Conservation (phyloP, 1,139 yeast genomes). For the Suhomyces bribrorum region DNA sequence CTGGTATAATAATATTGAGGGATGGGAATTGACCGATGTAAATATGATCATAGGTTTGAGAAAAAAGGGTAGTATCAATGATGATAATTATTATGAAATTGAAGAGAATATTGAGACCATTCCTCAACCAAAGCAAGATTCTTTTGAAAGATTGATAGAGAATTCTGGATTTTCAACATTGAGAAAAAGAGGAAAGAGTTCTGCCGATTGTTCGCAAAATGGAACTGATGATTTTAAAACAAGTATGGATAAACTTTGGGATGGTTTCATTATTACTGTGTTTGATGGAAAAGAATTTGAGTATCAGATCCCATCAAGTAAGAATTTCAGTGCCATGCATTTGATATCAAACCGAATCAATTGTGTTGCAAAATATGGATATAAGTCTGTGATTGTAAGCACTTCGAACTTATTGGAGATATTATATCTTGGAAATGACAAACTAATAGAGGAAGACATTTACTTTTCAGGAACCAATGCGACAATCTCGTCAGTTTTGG, state of each 20-base stretch:
- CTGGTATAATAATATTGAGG: slow-evolving; percentile 65
- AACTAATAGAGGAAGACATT: slow-evolving; percentile 43
- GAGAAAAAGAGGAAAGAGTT: slow-evolving; percentile 19
- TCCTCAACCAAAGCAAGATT: slow-evolving; percentile 6
- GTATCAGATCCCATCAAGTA: slow-evolving; percentile 58
- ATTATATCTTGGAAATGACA: slow-evolving; percentile 67
- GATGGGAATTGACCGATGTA: slow-evolving; percentile 78
- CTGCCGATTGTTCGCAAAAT: too few relatives aligned
- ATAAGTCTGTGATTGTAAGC: slow-evolving; percentile 71
- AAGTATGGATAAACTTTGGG: slow-evolving; percentile 53
- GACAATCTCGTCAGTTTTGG: slow-evolving; percentile 26
- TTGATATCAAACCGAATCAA: slow-evolving; percentile 40
- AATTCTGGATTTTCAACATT: slow-evolving; percentile 26
- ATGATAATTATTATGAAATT: slow-evolving; percentile 12
- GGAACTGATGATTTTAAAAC: slow-evolving; percentile 5
- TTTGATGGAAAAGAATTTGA: slow-evolving; percentile 61
- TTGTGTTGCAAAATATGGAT: slow-evolving; percentile 64
- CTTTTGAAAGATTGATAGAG: slow-evolving; percentile 20
- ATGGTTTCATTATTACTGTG: slow-evolving; percentile 72
- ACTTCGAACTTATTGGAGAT: slow-evolving; percentile 74
- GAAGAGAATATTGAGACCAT: slow-evolving; percentile 12
- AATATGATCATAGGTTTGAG: slow-evolving; percentile 77
- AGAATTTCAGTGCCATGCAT: slow-evolving; percentile 26
- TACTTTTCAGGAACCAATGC: slow-evolving; percentile 39
- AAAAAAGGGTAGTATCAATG: slow-evolving; percentile 34